Evolutionary conservation across 306 rosid genomes (phyloP).

Genomic region (Carpinus viminea): DNA sequence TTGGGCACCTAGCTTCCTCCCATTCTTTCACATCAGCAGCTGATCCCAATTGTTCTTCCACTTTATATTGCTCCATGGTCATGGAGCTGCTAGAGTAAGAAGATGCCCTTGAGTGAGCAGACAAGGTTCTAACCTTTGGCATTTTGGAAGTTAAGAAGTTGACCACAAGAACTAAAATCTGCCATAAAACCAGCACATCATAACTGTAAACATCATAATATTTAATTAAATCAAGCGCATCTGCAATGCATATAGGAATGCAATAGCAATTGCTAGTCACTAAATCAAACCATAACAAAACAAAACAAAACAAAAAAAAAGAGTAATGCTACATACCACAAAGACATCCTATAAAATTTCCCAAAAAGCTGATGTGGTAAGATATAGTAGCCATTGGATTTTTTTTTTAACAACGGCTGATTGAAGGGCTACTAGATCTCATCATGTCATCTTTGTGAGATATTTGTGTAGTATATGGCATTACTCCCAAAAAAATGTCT

Average conservation of each 20-base stretch:
- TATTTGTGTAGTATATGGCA: no score
- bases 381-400: no score
- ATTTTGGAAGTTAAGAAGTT: conserved; percentile 37
- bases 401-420: no score
- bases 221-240: neutral
- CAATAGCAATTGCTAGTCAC: neutral
- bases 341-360: no score
- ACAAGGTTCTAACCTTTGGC: conserved; percentile 71
- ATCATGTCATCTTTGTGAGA: no score
- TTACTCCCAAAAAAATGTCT: neutral
- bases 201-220: neutral
- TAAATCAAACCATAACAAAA: neutral
- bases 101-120: conserved; percentile 41
- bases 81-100: conserved; percentile 51
- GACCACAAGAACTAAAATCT: conserved; percentile 35
- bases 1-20: conserved; percentile 77
- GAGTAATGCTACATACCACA: no score
- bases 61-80: conserved; percentile 33
- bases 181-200: conserved; percentile 17
- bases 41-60: conserved; percentile 40
- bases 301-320: no score
- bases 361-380: no score
- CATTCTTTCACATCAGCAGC: conserved; percentile 54
- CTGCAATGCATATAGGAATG: neutral
- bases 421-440: no score